Base-by-base conservation (phyloP, 495 filamentous ascomycete genomes). In the Xylaria palmicola region DNA sequence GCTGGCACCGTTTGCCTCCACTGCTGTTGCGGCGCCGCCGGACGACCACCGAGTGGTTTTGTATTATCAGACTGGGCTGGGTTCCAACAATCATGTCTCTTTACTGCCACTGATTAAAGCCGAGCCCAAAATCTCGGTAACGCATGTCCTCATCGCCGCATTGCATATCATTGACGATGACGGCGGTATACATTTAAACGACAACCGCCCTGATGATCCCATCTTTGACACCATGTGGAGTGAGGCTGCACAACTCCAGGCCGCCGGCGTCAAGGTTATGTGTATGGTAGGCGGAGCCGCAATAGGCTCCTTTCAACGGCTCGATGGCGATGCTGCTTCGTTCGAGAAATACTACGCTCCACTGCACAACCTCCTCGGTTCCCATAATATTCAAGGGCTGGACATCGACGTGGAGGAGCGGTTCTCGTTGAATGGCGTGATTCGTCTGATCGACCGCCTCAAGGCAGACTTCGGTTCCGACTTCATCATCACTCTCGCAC, bases 251-350 rank as follows among this genome's bases (percentile, higher is more conserved):
- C 59, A 76, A 37, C 70, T 83, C 13, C 86, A 92, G 66, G 78
- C 79, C 19, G 70, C 74, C 13, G 89, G 89, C 22, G 79, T 94
- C 63, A 88, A 85, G 63, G 79, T 94, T 40, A 85, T 92, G 66
- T 87, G 85, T 59, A 93, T 95, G 91, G 76, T 95, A 0, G 91
- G 91, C 40, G 91, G 91, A n/a, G 90, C 90, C 6, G 90, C 89
- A 0, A 75, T 72, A 50, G 91, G 91, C 20, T 82, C 81, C 12
- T 95, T 81, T 72, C 39, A 60, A n/a, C 79, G 82, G 0, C 82
- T 93, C 1, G 90, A 92, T 66, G 76, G 76, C 50, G 72, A 77
- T 60, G 74, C 77, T 30, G 63, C 70, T 4, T 65, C 73, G 6
- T 93, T 93, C 62, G 87, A 90, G 69, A 61, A 47, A 3, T 91